These are phyloP conservation scores for Aspergillus sp. DNA, from an alignment of 2,329 filamentous ascomycete genomes.

Conservation along the genomic window DNA sequence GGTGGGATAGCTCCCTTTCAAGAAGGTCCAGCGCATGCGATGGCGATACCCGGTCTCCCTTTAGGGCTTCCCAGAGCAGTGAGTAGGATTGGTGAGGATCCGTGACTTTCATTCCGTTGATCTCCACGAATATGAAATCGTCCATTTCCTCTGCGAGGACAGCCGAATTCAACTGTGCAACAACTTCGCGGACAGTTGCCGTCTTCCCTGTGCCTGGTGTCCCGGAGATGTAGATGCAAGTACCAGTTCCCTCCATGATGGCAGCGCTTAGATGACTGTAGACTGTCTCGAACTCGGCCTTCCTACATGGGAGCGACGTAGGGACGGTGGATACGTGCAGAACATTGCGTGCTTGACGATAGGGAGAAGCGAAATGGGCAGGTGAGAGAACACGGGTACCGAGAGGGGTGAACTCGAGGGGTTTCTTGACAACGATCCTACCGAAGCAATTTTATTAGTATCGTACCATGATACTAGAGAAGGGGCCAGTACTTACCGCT, in stretches of 20 bases:
- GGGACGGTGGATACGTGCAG: conserved; percentile 93
- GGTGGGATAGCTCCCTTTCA: conserved; percentile 85
- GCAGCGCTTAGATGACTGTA: conserved; percentile 91
- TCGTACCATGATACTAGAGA: conserved; percentile 6
- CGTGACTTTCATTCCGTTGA: conserved; percentile 99
- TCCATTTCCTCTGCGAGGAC: conserved; percentile 87
- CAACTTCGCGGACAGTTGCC: conserved; percentile 90
- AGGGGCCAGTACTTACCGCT: conserved; percentile 38
- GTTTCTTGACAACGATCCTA: conserved; percentile 68
- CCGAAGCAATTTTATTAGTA: neutral
- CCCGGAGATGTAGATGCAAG: conserved; percentile 98
- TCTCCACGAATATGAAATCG: conserved; percentile 98
- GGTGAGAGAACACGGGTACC: conserved; percentile 77
- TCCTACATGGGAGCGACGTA: conserved; percentile 77
- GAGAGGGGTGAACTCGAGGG: conserved; percentile 90
- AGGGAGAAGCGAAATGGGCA: conserved; percentile 67
- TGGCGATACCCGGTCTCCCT: conserved; percentile 84
- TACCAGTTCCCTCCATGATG: conserved; percentile 84
- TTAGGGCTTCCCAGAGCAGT: conserved; percentile 89
- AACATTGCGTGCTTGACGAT: conserved; percentile 78
- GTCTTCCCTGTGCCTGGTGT: conserved; percentile 97
- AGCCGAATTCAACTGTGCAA: conserved; percentile 77
- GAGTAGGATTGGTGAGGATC: conserved; percentile 96
- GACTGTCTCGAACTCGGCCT: conserved; percentile 82
- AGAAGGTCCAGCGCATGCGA: conserved; percentile 84